Percentiles rank a stretch among this genome's conserved stretches.
Evolutionary conservation across 148 eudicot genomes (phyloP).

Genomic region (Heliosperma pusillum): DNA sequence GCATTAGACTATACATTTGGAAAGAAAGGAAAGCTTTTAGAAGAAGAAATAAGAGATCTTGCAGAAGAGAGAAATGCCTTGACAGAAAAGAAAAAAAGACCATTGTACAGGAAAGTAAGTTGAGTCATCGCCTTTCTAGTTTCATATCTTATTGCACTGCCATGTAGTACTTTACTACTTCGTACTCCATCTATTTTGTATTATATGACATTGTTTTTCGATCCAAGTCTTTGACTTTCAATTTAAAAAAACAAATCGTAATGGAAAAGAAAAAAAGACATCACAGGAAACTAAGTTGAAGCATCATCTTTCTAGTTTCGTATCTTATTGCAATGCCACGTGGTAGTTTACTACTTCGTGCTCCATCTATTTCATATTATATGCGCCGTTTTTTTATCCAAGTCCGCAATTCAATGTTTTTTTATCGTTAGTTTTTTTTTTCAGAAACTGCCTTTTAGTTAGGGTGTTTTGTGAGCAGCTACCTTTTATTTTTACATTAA

Average conservation of each 20-base stretch:
- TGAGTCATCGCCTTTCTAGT: not conserved
- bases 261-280: too few species aligned
- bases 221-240: not conserved
- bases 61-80: slow-evolving; percentile 88
- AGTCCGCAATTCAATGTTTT: too few species aligned
- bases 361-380: not conserved
- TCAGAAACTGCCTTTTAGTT: too few species aligned
- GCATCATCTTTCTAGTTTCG: not conserved
- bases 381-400: not conserved
- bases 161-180: not conserved
- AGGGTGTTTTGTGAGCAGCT: too few species aligned
- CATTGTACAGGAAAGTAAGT: slow-evolving; percentile 88
- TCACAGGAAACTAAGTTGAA: too few species aligned
- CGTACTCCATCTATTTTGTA: not conserved
- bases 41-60: slow-evolving; percentile 87
- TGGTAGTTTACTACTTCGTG: not conserved
- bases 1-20: slow-evolving; percentile 89
- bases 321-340: slow-evolving; percentile 1
- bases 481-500: too few species aligned
- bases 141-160: not conserved
- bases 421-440: too few species aligned
- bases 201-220: not conserved
- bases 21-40: slow-evolving; percentile 77
- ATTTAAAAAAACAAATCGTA: too few species aligned
- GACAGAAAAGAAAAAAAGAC: slow-evolving; percentile 71